Evolutionary conservation across 208 protist genomes (phyloP).

Genomic region (Balamuthia mandrillaris): DNA sequence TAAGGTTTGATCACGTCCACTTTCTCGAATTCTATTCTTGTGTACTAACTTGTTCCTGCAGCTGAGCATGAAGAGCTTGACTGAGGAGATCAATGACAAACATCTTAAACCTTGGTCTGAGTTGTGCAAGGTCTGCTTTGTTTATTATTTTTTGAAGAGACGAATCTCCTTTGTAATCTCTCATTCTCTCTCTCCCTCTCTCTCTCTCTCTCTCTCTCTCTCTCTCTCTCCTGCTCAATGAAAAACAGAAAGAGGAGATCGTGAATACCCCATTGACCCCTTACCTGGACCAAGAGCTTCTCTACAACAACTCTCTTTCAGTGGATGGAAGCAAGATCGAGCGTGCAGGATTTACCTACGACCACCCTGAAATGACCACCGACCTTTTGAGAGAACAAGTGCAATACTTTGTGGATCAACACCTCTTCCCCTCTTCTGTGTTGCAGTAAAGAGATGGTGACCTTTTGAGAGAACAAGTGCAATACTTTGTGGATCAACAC

Average conservation of each 20-base stretch:
- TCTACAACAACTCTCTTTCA: constrained; percentile 77
- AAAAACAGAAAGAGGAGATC: constrained; percentile 63
- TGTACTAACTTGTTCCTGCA: no score
- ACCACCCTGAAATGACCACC: constrained; percentile 58
- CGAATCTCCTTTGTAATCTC: neutral
- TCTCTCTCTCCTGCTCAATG: no score
- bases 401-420: constrained; percentile 62
- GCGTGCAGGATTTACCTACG: constrained; percentile 63
- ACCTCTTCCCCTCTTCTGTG: constrained; percentile 72
- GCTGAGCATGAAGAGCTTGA: constrained; percentile 59
- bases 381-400: constrained; percentile 62
- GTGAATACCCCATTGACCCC: constrained; percentile 79
- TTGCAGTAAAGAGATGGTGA: no score
- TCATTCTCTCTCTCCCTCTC: neutral
- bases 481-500: constrained; percentile 62
- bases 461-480: constrained; percentile 58
- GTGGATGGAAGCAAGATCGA: constrained; percentile 80
- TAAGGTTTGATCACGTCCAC: no score
- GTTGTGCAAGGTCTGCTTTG: constrained; percentile 66
- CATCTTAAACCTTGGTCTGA: constrained; percentile 84
- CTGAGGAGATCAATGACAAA: constrained; percentile 80
- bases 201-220: neutral
- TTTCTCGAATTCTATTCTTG: no score
- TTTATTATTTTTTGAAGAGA: neutral
- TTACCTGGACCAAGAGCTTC: constrained; percentile 83